Conservation (phyloP, 441 rosid genomes). For the Capsella rubella region DNA sequence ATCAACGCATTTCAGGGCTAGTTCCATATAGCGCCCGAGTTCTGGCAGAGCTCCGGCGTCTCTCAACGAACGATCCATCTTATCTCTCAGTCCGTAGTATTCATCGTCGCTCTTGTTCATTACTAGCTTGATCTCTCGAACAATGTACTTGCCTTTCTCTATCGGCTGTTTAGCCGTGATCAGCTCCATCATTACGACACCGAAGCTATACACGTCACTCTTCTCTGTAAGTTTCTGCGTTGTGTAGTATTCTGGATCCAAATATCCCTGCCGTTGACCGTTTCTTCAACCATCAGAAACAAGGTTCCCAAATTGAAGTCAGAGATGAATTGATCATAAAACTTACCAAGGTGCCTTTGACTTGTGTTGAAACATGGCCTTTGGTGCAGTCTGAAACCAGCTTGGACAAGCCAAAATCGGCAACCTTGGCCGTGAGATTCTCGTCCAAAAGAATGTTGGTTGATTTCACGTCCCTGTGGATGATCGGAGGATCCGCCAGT, state of each 20-base stretch:
- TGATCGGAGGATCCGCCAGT: conserved; percentile 95
- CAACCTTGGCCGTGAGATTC: conserved; percentile 88
- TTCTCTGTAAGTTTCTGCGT: conserved; percentile 93
- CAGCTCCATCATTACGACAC: conserved; percentile 91
- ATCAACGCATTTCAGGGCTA: conserved; percentile 85
- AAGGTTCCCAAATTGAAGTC: neutral
- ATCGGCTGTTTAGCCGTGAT: conserved; percentile 88
- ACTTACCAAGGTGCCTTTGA: conserved; percentile 92
- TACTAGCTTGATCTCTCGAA: conserved; percentile 65
- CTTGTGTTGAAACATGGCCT: conserved; percentile 98
- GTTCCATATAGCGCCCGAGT: conserved; percentile 66
- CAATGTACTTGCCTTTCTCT: conserved; percentile 89
- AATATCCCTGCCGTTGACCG: conserved; percentile 70
- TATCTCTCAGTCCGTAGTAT: conserved; percentile 66
- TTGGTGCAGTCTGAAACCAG: conserved; percentile 83
- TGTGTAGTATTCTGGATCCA: conserved; percentile 99
- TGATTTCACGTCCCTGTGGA: conserved; percentile 95
- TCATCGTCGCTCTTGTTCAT: conserved; percentile 72
- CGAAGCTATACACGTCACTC: conserved; percentile 97
- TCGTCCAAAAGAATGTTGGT: conserved; percentile 90
- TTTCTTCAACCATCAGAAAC: conserved; percentile 1
- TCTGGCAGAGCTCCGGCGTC: conserved; percentile 58
- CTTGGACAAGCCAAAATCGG: conserved; percentile 97
- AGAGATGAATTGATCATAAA: neutral
- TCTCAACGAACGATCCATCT: conserved; percentile 71